phyloP scores from a whole-genome alignment of 202 grass and related monocot species.

The Dendrocalamus latiflorus region DNA sequence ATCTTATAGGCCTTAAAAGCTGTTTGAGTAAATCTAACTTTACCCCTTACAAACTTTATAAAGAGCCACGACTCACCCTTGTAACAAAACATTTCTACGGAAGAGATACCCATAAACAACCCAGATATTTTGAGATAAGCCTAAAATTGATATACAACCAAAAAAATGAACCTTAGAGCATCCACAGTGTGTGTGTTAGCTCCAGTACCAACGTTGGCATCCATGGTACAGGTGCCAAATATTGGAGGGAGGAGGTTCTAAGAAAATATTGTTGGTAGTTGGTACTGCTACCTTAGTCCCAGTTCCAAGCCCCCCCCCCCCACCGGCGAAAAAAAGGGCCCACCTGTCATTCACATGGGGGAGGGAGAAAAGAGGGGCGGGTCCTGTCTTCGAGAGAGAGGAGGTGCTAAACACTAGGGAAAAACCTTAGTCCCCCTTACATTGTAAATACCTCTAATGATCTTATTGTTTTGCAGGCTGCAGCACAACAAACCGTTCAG shows the following conservation, averaged over 20 bases:
- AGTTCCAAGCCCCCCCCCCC: not conserved
- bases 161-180: not conserved
- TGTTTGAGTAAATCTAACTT: not conserved
- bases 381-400: not conserved
- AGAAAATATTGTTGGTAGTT: not conserved
- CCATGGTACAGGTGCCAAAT: not conserved
- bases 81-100: not conserved
- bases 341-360: not conserved
- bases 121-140: not conserved
- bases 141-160: not conserved
- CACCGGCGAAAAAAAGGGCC: not conserved
- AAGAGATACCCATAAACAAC: not conserved
- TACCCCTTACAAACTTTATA: not conserved
- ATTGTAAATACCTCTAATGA: not conserved
- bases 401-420: not conserved
- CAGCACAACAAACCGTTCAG: not conserved
- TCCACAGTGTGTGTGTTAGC: not conserved
- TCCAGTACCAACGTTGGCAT: not conserved
- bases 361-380: not conserved
- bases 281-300: not conserved
- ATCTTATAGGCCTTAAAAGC: not conserved
- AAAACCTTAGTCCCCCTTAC: not conserved
- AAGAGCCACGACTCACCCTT: not conserved
- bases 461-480: not conserved
- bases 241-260: not conserved